These are phyloP conservation scores for Apiospora sp. DNA, from an alignment of 2,329 filamentous ascomycete species.

Conservation along the genomic window DNA sequence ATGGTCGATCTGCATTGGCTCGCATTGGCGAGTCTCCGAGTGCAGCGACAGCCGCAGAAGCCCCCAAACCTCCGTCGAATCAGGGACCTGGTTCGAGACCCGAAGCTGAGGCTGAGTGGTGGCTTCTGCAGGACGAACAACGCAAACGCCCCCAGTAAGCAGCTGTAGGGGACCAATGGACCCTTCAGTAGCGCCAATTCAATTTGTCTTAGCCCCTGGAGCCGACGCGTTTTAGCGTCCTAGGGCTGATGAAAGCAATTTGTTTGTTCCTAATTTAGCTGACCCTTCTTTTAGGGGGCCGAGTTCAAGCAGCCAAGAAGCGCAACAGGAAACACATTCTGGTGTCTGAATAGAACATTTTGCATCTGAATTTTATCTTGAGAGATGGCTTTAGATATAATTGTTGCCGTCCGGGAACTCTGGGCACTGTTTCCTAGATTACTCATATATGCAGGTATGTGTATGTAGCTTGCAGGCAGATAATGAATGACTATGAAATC, in stretches of 20 bases:
- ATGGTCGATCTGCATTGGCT: background rate
- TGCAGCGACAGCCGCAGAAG: too few species aligned
- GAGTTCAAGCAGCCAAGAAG: background rate
- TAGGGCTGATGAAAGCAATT: conserved; percentile 20
- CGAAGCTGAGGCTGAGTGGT: background rate
- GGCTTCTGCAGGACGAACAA: too few species aligned
- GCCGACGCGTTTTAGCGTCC: conserved; percentile 1
- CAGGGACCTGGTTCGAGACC: background rate
- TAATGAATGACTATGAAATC: background rate
- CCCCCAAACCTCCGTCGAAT: background rate
- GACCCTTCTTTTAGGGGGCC: background rate
- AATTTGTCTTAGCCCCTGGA: background rate
- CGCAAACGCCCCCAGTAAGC: background rate
- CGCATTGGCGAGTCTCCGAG: background rate
- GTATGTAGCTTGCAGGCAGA: background rate
- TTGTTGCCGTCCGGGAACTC: background rate
- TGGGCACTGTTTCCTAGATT: background rate
- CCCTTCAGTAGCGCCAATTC: background rate
- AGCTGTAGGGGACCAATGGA: background rate
- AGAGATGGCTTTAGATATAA: background rate
- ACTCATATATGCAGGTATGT: background rate
- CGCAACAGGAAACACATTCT: background rate
- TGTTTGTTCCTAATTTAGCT: background rate
- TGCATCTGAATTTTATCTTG: background rate
- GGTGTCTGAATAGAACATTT: background rate